Conservation (phyloP, 176 grass and related monocot species). For the Ananas comosus region DNA sequence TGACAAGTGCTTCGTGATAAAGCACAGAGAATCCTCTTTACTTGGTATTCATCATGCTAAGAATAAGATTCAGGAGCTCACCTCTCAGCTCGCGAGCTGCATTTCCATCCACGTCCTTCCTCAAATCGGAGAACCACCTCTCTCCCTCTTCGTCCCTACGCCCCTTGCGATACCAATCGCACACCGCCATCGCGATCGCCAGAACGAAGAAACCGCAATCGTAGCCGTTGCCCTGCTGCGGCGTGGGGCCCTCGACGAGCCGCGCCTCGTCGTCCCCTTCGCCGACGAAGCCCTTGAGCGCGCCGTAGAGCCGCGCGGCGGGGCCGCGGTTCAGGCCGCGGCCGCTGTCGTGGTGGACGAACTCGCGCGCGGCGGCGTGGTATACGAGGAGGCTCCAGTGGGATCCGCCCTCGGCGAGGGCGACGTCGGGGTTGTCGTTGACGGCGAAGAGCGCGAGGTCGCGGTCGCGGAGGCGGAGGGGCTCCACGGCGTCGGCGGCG, state of each 20-base stretch:
- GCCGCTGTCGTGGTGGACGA: conserved; percentile 76
- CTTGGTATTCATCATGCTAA: conserved; percentile 28
- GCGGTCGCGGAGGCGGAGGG: conserved; percentile 38
- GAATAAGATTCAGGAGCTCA: conserved; percentile 47
- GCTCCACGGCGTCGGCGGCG: conserved; percentile 22
- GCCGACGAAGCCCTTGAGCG: conserved; percentile 19
- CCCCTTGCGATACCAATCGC: conserved; percentile 38
- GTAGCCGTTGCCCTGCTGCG: conserved; percentile 52
- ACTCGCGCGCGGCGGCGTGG: neutral
- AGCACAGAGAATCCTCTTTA: neutral
- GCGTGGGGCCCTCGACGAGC: conserved; percentile 51
- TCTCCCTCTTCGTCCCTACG: neutral
- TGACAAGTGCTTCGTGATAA: too few relatives aligned
- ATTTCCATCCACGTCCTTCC: conserved; percentile 34
- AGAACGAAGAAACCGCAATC: conserved; percentile 78
- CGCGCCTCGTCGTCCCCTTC: neutral
- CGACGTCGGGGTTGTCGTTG: conserved; percentile 50
- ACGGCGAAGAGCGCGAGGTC: conserved; percentile 55
- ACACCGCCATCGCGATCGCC: conserved; percentile 47
- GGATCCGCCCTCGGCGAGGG: conserved; percentile 41
- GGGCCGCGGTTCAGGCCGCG: conserved; percentile 29
- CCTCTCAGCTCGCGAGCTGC: conserved; percentile 41
- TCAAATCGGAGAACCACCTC: conserved; percentile 49
- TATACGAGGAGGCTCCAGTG: conserved; percentile 56
- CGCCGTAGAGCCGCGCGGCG: conserved; percentile 27